phyloP scores from a whole-genome alignment of 495 filamentous ascomycete genomes.

The Penicillium lividum region DNA sequence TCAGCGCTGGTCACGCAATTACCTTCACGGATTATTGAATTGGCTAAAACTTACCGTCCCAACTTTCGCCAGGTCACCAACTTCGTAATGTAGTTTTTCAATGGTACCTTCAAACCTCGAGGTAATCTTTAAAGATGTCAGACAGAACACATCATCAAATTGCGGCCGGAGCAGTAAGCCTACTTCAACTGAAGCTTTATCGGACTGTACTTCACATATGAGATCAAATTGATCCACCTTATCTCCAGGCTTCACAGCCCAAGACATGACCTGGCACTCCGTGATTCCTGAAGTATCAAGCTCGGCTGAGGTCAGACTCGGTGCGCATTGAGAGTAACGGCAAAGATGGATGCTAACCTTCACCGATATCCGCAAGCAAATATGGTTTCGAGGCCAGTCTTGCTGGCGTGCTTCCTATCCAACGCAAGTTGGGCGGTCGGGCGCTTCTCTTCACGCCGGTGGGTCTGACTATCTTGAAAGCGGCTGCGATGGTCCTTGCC shows the following conservation, averaged over 20 bases:
- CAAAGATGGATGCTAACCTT: not conserved
- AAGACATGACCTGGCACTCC: conserved; percentile 3
- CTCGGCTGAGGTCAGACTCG: not conserved
- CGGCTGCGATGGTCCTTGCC: no score
- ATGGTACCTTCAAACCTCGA: not conserved
- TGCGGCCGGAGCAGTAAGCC: no score
- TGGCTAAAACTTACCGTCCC: not conserved
- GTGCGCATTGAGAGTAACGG: not conserved
- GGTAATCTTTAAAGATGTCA: not conserved
- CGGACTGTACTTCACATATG: conserved; percentile 8
- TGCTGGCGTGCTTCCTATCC: not conserved
- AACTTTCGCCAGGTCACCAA: not conserved
- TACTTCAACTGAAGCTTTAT: conserved; percentile 8
- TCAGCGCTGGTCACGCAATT: not conserved
- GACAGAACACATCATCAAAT: no score
- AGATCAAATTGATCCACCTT: conserved; percentile 2
- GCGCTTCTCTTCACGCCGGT: no score
- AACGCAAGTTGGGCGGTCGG: not conserved
- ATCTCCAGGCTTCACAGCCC: conserved; percentile 6
- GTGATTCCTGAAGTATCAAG: not conserved
- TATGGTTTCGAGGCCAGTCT: not conserved
- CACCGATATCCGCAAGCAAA: conserved; percentile 6
- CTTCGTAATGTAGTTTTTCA: not conserved
- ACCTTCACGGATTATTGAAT: not conserved
- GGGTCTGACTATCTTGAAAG: no score